These are phyloP conservation scores for Erysimum cheiri DNA, from an alignment of 441 rosid genomes.

Conservation along the genomic window DNA sequence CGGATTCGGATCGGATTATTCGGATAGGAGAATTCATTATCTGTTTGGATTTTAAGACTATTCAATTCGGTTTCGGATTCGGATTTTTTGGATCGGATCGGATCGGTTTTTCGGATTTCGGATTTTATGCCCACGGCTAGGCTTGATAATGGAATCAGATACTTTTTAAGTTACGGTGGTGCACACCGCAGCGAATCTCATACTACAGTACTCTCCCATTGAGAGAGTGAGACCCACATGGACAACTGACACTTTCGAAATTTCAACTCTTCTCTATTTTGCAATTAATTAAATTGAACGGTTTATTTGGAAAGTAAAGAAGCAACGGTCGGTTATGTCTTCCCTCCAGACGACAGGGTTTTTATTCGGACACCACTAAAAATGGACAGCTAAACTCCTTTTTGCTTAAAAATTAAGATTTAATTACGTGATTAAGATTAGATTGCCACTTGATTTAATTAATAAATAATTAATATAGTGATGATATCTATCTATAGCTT, in stretches of 20 bases:
- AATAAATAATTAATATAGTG: neutral
- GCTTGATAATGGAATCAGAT: slow-evolving; percentile 29
- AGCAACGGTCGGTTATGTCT: slow-evolving; percentile 50
- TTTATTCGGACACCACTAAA: slow-evolving; percentile 50
- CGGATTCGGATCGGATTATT: too few species aligned
- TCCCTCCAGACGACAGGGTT: slow-evolving; percentile 46
- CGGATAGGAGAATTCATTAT: too few species aligned
- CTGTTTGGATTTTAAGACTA: too few species aligned
- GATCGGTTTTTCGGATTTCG: too few species aligned
- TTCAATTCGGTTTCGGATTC: too few species aligned
- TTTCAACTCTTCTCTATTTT: slow-evolving; percentile 31
- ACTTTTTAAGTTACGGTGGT: slow-evolving; percentile 34
- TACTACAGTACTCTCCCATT: neutral
- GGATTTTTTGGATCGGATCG: too few species aligned
- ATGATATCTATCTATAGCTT: slow-evolving; percentile 21
- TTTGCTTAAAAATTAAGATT: slow-evolving; percentile 7
- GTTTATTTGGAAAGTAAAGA: slow-evolving; percentile 45
- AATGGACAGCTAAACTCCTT: slow-evolving; percentile 45
- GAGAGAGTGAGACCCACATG: slow-evolving; percentile 16
- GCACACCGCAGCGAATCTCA: slow-evolving; percentile 39
- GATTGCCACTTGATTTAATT: slow-evolving; percentile 33
- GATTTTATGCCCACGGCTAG: too few species aligned
- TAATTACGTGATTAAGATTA: slow-evolving; percentile 38
- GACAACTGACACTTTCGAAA: slow-evolving; percentile 31
- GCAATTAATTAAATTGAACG: slow-evolving; percentile 30